Percentiles rank a stretch among this genome's conserved stretches.
Conservation (phyloP, 441 rosid species). For the Jatropha multifida region DNA sequence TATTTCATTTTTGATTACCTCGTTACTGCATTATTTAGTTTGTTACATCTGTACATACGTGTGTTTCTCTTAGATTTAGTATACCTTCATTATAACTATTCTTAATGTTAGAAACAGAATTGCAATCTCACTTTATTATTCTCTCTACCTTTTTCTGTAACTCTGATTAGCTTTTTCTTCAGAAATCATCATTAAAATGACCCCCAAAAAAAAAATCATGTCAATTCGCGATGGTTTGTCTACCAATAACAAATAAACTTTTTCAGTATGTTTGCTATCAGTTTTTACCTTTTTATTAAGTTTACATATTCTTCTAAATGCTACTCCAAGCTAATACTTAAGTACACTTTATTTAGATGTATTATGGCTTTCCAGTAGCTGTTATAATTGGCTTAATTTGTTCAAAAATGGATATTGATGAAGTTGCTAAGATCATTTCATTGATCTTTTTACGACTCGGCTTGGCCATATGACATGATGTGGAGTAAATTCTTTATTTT, state of each 20-base stretch:
- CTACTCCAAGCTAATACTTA: not conserved
- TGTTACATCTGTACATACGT: too few species aligned
- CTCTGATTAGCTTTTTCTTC: too few species aligned
- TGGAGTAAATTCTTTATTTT: constrained; percentile 4
- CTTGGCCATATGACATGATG: constrained; percentile 12
- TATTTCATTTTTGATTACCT: too few species aligned
- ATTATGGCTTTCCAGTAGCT: not conserved
- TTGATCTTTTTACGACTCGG: constrained; percentile 1
- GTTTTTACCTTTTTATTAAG: not conserved
- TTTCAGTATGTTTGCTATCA: not conserved
- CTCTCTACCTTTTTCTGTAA: too few species aligned
- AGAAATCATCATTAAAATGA: too few species aligned
- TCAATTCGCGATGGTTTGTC: constrained; percentile 2
- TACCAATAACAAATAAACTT: constrained; percentile 11
- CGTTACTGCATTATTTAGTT: too few species aligned
- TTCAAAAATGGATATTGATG: not conserved
- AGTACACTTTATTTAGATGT: not conserved
- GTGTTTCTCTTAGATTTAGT: too few species aligned
- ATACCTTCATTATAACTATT: too few species aligned
- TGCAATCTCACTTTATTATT: too few species aligned
- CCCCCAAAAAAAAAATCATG: not conserved
- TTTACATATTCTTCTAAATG: not conserved
- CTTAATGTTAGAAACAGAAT: too few species aligned
- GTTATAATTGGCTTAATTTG: constrained; percentile 6
- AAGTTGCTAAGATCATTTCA: constrained; percentile 3